Evolutionary conservation across 768 basidiomycete species (phyloP), one percentile per base, ranked within the genome.

Genomic region (Panellus pusillus): DNA sequence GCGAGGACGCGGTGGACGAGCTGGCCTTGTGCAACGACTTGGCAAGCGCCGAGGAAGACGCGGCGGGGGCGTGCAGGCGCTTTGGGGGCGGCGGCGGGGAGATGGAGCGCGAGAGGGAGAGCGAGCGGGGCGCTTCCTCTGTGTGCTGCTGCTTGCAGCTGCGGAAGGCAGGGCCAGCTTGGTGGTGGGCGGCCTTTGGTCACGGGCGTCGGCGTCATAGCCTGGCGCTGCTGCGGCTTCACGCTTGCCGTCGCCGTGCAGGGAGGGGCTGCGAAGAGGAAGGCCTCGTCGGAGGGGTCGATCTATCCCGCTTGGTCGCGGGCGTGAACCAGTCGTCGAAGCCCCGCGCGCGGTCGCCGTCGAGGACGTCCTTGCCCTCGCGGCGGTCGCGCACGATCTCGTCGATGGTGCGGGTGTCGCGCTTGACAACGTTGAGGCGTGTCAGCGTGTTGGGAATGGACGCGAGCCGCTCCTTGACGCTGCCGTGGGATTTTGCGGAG

Each of bases 251-350:
- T 7, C 2, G 31, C 6, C 3, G 50, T 1, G 24, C 37, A 20
- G 29, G n/a, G 5, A 17, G n/a, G 2, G 38, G 31, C 42, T 53
- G 56, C 5, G 63, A 47, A 20, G 66, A 54, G 32, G 3, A 35
- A 8, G 32, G 32, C 14, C 32, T 3, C 32, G 32, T 35, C 13
- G 52, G 41, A 45, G 57, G 56, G 14, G 61, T 18, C 28, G 50
- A 54, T 43, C 44, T 57, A 24, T 68, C 66, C 52, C 74, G 76
- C 27, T 51, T 56, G 1, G 65, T 49, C 6, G 77, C 73, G 60
- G 74, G 74, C 6, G 79, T 77, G 61, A 92, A 92, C 89, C 90
- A 93, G 63, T 91, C 84, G 50, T 81, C 78, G 68, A 91, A 93
- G 13, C 75, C 78, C 42, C 77, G 75, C 0, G 91, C 91, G 4